These are phyloP conservation scores for Penium margaritaceum DNA, from an alignment of 139 green algal species.

Conservation along the genomic window DNA sequence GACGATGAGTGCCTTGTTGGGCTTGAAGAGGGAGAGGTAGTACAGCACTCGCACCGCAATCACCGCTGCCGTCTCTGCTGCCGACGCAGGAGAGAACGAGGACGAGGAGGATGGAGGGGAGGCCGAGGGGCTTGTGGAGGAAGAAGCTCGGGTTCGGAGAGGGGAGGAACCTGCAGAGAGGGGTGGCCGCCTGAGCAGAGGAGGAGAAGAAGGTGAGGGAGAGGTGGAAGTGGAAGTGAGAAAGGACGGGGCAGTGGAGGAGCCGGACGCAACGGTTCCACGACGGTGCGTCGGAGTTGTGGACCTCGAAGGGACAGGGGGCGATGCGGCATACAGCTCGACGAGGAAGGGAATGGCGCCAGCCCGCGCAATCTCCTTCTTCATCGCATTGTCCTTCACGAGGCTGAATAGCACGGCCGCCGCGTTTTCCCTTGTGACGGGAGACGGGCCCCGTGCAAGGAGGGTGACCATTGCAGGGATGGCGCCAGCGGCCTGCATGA, in stretches of 20 bases:
- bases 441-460: background rate
- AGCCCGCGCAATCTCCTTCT: background rate
- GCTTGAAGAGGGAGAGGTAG: background rate
- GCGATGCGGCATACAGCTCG: background rate
- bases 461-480: background rate
- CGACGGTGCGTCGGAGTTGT: no score
- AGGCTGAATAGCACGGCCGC: constrained; percentile 3
- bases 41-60: constrained; percentile 4
- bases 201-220: no score
- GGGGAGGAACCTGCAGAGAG: no score
- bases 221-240: constrained; percentile 3
- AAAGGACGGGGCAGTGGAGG: background rate
- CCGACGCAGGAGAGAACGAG: background rate
- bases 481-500: constrained; percentile 2
- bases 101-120: background rate
- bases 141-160: no score
- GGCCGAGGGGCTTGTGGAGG: background rate
- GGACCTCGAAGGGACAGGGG: no score
- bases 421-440: background rate
- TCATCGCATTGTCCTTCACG: background rate
- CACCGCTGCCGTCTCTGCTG: background rate
- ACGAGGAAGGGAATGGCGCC: background rate
- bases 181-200: no score
- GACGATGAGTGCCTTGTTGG: constrained; percentile 1
- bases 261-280: no score